phyloP scores from a whole-genome alignment of 495 filamentous ascomycete genomes.

The Pyrenula aspistea region DNA sequence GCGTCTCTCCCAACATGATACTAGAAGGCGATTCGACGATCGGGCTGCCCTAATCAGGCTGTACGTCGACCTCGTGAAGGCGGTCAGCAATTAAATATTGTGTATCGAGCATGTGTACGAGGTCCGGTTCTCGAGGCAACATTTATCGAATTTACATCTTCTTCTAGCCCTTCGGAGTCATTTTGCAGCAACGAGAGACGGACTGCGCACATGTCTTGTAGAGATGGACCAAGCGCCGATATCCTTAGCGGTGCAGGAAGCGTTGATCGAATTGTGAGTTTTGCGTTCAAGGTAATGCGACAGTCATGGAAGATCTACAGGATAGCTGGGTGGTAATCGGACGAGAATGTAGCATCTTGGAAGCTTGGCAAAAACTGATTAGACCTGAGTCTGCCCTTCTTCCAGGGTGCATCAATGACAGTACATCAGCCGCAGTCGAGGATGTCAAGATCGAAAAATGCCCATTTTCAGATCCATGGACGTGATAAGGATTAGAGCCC shows the following conservation, averaged over 20 bases:
- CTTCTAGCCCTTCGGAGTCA: neutral
- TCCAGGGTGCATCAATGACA: neutral
- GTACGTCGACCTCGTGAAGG: neutral
- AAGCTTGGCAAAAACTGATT: neutral
- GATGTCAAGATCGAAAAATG: neutral
- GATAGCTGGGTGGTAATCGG: neutral
- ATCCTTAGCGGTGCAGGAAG: neutral
- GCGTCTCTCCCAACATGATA: too few relatives aligned
- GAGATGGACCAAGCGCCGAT: neutral
- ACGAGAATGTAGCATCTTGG: neutral
- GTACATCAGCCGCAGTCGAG: neutral
- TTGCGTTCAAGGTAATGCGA: neutral
- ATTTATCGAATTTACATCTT: neutral
- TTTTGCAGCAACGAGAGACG: neutral
- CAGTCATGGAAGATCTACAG: neutral
- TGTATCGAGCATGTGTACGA: neutral
- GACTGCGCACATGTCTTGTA: neutral
- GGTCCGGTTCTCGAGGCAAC: neutral
- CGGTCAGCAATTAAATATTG: neutral
- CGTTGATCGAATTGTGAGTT: neutral
- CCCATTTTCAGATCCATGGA: neutral
- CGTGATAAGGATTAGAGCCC: too few relatives aligned
- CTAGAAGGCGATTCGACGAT: neutral
- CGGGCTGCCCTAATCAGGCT: neutral
- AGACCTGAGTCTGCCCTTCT: neutral